Evolutionary conservation across 768 basidiomycete genomes (phyloP), one percentile per base, ranked within the genome.

Genomic region (Melanogaster broomeanus): DNA sequence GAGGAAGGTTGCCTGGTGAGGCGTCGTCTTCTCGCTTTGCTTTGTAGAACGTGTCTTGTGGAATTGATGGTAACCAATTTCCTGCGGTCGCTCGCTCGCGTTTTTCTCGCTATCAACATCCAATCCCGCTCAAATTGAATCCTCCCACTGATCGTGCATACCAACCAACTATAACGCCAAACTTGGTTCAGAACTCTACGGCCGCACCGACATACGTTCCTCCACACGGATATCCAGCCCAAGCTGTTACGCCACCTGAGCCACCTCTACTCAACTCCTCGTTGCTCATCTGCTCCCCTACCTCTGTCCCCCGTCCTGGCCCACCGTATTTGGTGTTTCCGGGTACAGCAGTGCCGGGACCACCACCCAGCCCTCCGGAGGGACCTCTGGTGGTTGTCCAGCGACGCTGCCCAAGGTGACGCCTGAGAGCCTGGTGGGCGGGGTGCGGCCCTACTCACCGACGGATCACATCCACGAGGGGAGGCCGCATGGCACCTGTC

Each of bases 391-490:
- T 43, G 90, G 91, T 11, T 79, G 80, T 24, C 88, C 89, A 0
- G 76, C 79, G 25, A 93, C 85, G 33, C 74, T 84, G 13, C 87
- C 97, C 39, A 98, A 98, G 70, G 81, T 97, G 13, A 75, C 85
- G 1, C 77, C 90, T 0, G 84, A 90, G 58, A 84, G 78, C 53
- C 83, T 99, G 13, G 74, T 72, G 2, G 86, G 88, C 12, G 90
- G 86, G 2, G 72, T 98, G 42, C 81, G 84, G 47, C 87, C 95
- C 6, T 99, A 99, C 72, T 63, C 92, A 0, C 74, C 98, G 42
- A 99, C 97, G 13, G 94, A 95, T 69, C 97, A 99, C 72, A 97
- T 99, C 63, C 97, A 99, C 76, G 97, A 99, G 70, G 97, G 40
- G 97, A 99, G 72, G 92, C 95, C 0, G 85, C 86, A 3, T 75